Percentiles rank a stretch among this genome's conserved stretches.
phyloP scores from a whole-genome alignment of 108 stramenopile species.

The Conticribra guillardii region DNA sequence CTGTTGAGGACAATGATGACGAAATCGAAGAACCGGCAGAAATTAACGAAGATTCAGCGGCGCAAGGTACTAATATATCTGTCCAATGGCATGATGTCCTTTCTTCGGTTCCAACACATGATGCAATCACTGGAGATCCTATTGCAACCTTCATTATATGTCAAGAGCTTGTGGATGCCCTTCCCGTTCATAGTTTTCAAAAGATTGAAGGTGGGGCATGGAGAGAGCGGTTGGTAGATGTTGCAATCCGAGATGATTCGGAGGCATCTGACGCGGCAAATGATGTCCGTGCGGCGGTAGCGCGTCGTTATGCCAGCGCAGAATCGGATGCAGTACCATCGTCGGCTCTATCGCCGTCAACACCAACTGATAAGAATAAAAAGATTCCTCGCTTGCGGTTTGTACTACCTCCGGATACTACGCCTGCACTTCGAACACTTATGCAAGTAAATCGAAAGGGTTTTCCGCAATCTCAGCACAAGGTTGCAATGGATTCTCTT shows the following conservation, averaged over 20 bases:
- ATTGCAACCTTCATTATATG: conserved; percentile 74
- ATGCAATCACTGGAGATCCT: conserved; percentile 38
- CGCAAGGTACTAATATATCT: conserved; percentile 31
- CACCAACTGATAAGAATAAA: background rate
- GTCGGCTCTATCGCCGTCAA: background rate
- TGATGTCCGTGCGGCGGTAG: conserved; percentile 23
- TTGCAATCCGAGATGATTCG: conserved; percentile 61
- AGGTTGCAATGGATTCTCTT: conserved; percentile 28
- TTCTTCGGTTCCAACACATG: conserved; percentile 52
- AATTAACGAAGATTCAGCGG: background rate
- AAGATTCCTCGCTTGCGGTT: conserved; percentile 77
- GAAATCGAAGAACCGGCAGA: conserved; percentile 6
- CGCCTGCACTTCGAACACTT: conserved; percentile 80
- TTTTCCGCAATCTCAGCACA: conserved; percentile 36
- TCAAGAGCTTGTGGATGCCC: conserved; percentile 96
- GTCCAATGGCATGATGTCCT: conserved; percentile 82
- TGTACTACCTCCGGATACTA: conserved; percentile 78
- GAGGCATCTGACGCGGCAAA: conserved; percentile 29
- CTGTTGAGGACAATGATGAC: conserved; percentile 16
- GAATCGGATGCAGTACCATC: conserved; percentile 7
- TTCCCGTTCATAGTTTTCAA: conserved; percentile 95
- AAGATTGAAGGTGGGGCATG: conserved; percentile 84
- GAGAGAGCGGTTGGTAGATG: conserved; percentile 95
- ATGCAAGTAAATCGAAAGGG: conserved; percentile 54
- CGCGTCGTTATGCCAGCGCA: conserved; percentile 26